Percentiles rank a stretch among this genome's conserved stretches.
These are phyloP conservation scores for Chaetomium strumarium DNA, from an alignment of 2,329 filamentous ascomycete species.

Conservation along the genomic window DNA sequence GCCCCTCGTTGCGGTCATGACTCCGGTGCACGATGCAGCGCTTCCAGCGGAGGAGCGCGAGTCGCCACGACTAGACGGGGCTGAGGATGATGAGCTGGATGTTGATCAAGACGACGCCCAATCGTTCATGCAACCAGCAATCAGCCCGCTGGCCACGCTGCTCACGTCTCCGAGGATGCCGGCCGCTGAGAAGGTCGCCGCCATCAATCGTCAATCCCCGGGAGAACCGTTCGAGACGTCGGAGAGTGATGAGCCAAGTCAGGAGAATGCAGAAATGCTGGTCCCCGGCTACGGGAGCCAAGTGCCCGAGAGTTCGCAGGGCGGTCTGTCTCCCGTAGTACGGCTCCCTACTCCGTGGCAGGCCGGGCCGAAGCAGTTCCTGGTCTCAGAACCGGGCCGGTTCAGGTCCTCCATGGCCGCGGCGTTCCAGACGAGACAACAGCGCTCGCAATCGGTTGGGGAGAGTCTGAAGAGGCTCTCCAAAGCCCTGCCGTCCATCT, in stretches of 20 bases:
- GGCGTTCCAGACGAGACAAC: conserved; percentile 41
- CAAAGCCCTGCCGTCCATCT: conserved; percentile 51
- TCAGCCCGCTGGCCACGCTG: conserved; percentile 51
- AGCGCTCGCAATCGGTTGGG: conserved; percentile 49
- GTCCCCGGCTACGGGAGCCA: not conserved
- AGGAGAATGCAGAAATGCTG: not conserved
- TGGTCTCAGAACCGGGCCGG: conserved; percentile 29
- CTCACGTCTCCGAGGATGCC: conserved; percentile 50
- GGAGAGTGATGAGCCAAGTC: conserved; percentile 4
- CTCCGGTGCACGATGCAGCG: conserved; percentile 15
- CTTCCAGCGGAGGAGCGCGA: conserved; percentile 1
- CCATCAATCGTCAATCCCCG: conserved; percentile 40
- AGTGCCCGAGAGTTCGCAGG: not conserved
- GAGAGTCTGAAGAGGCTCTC: conserved; percentile 53
- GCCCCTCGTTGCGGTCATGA: not conserved
- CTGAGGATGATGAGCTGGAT: conserved; percentile 35
- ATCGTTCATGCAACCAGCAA: conserved; percentile 53
- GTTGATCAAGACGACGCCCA: conserved; percentile 52
- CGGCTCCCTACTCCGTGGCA: conserved; percentile 34
- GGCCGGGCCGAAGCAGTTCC: conserved; percentile 35
- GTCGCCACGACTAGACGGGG: conserved; percentile 8
- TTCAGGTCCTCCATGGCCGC: conserved; percentile 36
- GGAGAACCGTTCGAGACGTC: conserved; percentile 29
- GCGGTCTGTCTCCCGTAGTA: conserved; percentile 16
- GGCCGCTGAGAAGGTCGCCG: conserved; percentile 52